These are phyloP conservation scores for Sporothrix curviconia DNA, from an alignment of 2,329 filamentous ascomycete genomes.

Conservation along the genomic window DNA sequence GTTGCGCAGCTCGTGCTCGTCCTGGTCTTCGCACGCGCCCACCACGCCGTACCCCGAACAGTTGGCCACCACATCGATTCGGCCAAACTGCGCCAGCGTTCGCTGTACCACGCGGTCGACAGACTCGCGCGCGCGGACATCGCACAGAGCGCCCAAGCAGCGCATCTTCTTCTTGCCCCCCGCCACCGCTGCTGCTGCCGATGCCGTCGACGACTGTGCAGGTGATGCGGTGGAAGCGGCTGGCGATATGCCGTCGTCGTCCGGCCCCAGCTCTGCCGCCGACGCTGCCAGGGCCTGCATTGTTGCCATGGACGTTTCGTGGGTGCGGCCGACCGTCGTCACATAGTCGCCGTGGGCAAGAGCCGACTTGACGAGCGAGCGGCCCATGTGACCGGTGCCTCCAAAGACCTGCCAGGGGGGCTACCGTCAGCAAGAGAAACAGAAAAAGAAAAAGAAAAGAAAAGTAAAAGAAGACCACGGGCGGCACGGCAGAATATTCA, in stretches of 20 bases:
- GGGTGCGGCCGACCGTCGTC: constrained; percentile 74
- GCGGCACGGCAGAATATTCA: too few species aligned
- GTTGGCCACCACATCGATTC: constrained; percentile 84
- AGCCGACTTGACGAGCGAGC: constrained; percentile 77
- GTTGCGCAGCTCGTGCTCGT: constrained; percentile 87
- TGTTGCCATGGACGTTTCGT: constrained; percentile 65
- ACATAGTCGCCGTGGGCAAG: constrained; percentile 77
- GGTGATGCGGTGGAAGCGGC: constrained; percentile 28
- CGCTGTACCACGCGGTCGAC: constrained; percentile 65
- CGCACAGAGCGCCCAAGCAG: constrained; percentile 77
- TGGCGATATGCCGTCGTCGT: constrained; percentile 50
- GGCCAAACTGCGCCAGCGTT: constrained; percentile 68
- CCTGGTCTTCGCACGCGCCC: constrained; percentile 91
- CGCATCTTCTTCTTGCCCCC: constrained; percentile 44
- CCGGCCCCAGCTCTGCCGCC: constrained; percentile 38
- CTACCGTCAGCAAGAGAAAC: not conserved
- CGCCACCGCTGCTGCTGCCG: constrained; percentile 42
- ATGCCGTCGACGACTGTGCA: constrained; percentile 21
- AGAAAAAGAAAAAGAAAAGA: too few species aligned
- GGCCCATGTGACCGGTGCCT: constrained; percentile 93
- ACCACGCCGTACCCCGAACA: constrained; percentile 95
- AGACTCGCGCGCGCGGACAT: constrained; percentile 76
- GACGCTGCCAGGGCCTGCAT: constrained; percentile 58
- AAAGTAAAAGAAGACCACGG: too few species aligned
- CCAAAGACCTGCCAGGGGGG: constrained; percentile 76